Conservation (phyloP, 371 early-diverging fungal species). For the Racocetra persica region DNA sequence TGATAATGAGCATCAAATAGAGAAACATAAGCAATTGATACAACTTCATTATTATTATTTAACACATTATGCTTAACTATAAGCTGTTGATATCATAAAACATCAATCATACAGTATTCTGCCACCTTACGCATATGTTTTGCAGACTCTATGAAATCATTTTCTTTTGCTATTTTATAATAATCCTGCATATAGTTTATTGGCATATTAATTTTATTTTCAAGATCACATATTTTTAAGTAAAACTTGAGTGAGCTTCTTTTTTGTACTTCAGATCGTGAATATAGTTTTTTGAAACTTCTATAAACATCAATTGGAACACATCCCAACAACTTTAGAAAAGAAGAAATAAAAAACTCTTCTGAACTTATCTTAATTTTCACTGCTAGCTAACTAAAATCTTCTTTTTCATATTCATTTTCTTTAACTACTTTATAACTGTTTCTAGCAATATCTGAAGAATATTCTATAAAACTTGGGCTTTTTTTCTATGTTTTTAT, state of each 20-base stretch:
- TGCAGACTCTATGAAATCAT: not conserved
- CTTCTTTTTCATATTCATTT: too few species aligned
- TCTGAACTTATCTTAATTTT: conserved; percentile 19
- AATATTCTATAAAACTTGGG: not conserved
- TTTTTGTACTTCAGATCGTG: too few species aligned
- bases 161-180: too few species aligned
- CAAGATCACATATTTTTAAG: conserved; percentile 24
- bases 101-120: conserved; percentile 27
- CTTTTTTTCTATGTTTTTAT: conserved; percentile 4
- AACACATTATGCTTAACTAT: conserved; percentile 27
- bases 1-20: conserved; percentile 11
- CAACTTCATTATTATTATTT: conserved; percentile 30
- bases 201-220: not conserved
- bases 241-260: conserved; percentile 32
- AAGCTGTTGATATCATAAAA: conserved; percentile 18
- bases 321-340: conserved; percentile 23
- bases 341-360: conserved; percentile 33
- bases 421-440: conserved; percentile 7
- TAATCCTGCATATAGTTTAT: too few species aligned
- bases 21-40: conserved; percentile 19
- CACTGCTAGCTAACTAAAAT: too few species aligned
- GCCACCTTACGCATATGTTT: not conserved
- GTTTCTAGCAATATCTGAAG: conserved; percentile 15
- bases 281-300: too few species aligned
- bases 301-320: conserved; percentile 33